phyloP scores from a whole-genome alignment of 345 rosid species.

The Pistacia vera region DNA sequence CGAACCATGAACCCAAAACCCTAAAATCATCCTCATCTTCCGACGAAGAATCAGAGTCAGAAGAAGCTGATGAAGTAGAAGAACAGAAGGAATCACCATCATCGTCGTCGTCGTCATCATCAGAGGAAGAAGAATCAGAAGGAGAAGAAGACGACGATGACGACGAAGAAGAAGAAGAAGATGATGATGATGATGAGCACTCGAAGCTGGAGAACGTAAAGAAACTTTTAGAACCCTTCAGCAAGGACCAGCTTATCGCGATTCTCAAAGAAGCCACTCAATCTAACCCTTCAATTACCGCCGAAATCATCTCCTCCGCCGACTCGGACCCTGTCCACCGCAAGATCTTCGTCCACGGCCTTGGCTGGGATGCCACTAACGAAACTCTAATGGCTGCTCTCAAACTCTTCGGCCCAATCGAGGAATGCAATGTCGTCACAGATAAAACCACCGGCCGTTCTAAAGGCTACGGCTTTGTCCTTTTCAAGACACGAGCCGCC shows the following conservation, averaged over 20 bases:
- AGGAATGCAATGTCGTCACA: constrained; percentile 39
- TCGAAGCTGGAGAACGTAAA: neutral
- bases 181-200: neutral
- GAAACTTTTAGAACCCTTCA: constrained; percentile 9
- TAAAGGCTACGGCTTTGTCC: constrained; percentile 40
- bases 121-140: neutral
- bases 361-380: constrained; percentile 40
- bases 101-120: neutral
- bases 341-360: constrained; percentile 45
- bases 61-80: constrained; percentile 1
- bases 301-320: constrained; percentile 16
- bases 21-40: neutral
- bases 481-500: constrained; percentile 36
- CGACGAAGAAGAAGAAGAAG: neutral
- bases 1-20: neutral
- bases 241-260: constrained; percentile 2
- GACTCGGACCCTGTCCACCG: constrained; percentile 32
- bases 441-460: constrained; percentile 38
- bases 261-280: neutral
- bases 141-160: neutral
- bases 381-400: constrained; percentile 37
- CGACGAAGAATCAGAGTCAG: neutral
- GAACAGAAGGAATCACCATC: neutral
- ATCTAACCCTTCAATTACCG: neutral
- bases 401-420: constrained; percentile 32